Conservation (phyloP, 2,329 filamentous ascomycete species). For the Leptographium wingfieldii region DNA sequence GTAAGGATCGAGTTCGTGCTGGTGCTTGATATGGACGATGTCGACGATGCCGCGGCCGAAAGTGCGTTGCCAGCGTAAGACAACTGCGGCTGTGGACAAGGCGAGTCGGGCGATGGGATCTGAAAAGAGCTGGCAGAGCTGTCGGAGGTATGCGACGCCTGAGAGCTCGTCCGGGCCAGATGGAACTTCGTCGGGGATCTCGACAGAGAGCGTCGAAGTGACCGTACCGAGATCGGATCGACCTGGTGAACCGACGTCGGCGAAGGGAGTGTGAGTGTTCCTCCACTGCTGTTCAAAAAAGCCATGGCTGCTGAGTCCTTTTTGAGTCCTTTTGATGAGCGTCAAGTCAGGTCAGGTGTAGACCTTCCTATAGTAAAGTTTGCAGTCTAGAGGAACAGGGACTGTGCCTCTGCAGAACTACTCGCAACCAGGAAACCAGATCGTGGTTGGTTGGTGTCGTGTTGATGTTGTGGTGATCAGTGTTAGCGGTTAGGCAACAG, state of each 20-base stretch:
- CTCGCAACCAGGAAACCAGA: background rate
- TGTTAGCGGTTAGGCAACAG: slow-evolving; percentile 1
- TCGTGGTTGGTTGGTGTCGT: background rate
- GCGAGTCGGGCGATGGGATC: slow-evolving; percentile 39
- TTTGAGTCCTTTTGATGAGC: background rate
- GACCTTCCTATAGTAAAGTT: background rate
- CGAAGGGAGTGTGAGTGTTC: slow-evolving; percentile 75
- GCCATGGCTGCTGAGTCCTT: slow-evolving; percentile 29
- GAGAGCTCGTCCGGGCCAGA: slow-evolving; percentile 38
- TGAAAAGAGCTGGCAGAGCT: slow-evolving; percentile 44
- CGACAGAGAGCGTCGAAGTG: slow-evolving; percentile 76
- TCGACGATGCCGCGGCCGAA: background rate
- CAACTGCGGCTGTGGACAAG: slow-evolving; percentile 23
- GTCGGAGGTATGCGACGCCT: slow-evolving; percentile 34
- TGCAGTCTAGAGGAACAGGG: background rate
- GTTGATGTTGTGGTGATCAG: background rate
- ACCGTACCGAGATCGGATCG: slow-evolving; percentile 64
- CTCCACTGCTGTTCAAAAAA: slow-evolving; percentile 49
- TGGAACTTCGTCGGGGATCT: slow-evolving; percentile 88
- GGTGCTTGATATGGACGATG: background rate
- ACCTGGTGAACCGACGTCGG: slow-evolving; percentile 74
- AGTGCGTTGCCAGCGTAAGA: slow-evolving; percentile 7
- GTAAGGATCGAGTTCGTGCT: background rate
- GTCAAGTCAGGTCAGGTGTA: background rate
- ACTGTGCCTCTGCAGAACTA: background rate